These are phyloP conservation scores for Sphaerulina populicola DNA, from an alignment of 2,329 filamentous ascomycete species.

Conservation along the genomic window DNA sequence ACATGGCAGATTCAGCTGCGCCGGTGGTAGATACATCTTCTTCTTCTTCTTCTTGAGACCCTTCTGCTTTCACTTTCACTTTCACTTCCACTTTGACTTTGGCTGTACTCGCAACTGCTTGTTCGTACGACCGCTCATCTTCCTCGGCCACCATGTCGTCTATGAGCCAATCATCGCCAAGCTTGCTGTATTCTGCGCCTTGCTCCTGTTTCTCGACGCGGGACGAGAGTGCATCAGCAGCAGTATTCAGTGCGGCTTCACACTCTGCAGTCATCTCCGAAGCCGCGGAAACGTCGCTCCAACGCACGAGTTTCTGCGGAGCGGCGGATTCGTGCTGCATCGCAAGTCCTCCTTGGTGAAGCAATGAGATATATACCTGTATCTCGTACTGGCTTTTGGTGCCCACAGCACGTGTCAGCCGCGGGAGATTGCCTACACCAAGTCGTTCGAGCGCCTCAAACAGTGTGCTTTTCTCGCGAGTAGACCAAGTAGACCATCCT, in stretches of 20 bases:
- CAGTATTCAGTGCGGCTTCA: constrained; percentile 56
- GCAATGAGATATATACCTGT: constrained; percentile 56
- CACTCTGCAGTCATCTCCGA: constrained; percentile 61
- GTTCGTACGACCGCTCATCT: constrained; percentile 19
- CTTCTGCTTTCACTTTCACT: neutral
- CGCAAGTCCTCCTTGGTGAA: constrained; percentile 45
- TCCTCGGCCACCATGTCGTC: constrained; percentile 33
- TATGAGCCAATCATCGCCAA: constrained; percentile 61
- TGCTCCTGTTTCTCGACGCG: constrained; percentile 58
- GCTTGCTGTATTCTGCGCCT: constrained; percentile 50
- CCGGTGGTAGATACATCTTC: constrained; percentile 4
- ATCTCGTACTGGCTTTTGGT: constrained; percentile 71
- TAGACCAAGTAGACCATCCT: constrained; percentile 62
- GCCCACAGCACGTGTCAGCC: constrained; percentile 55
- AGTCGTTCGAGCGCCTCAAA: constrained; percentile 58
- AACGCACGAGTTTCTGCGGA: constrained; percentile 35
- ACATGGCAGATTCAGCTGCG: constrained; percentile 1
- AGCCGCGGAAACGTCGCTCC: constrained; percentile 60
- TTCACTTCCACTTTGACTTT: neutral
- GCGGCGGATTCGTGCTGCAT: constrained; percentile 32
- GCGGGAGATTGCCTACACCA: constrained; percentile 54
- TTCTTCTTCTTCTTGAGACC: no score
- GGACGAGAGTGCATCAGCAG: constrained; percentile 57
- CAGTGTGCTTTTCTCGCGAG: constrained; percentile 60
- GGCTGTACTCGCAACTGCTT: neutral